These are phyloP conservation scores for Fonsecaea erecta DNA, from an alignment of 2,329 filamentous ascomycete genomes.

Conservation along the genomic window DNA sequence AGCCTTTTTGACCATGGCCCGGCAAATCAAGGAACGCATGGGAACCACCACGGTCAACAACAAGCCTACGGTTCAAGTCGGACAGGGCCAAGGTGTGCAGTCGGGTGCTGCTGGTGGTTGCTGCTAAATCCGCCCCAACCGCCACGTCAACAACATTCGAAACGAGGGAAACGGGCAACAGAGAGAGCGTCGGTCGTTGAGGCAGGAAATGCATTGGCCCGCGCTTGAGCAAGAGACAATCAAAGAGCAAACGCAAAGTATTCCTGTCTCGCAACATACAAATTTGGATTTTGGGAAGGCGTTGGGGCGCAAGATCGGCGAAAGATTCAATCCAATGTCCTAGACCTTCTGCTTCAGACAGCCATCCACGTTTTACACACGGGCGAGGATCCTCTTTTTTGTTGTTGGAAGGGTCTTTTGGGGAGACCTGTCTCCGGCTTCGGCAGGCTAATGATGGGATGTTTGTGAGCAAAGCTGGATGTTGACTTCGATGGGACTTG, in stretches of 20 bases:
- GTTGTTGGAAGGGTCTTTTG: slow-evolving; percentile 22
- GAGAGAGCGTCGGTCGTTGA: slow-evolving; percentile 12
- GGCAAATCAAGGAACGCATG: slow-evolving; percentile 99
- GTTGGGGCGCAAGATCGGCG: slow-evolving; percentile 29
- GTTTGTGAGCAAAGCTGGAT: slow-evolving; percentile 20
- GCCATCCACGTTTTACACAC: slow-evolving; percentile 25
- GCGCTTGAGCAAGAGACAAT: slow-evolving; percentile 13
- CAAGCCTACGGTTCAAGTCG: slow-evolving; percentile 96
- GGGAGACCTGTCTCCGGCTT: slow-evolving; percentile 17
- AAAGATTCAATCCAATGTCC: slow-evolving; percentile 29
- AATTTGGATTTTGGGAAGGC: slow-evolving; percentile 24
- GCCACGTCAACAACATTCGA: slow-evolving; percentile 3
- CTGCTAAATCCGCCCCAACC: slow-evolving; percentile 68
- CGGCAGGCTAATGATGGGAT: slow-evolving; percentile 33
- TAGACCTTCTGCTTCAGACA: slow-evolving; percentile 34
- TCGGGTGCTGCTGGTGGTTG: slow-evolving; percentile 82
- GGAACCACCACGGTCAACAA: slow-evolving; percentile 94
- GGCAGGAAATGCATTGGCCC: slow-evolving; percentile 14
- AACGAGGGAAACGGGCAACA: slow-evolving; percentile 20
- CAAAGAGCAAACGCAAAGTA: slow-evolving; percentile 2
- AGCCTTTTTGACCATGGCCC: slow-evolving; percentile 99
- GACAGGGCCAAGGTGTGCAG: slow-evolving; percentile 91
- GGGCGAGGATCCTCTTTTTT: slow-evolving; percentile 20
- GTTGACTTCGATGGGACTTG: slow-evolving; percentile 11
- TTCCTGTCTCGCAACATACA: slow-evolving; percentile 9